phyloP scores from a whole-genome alignment of 768 basidiomycete species.

The Boletus reticuloceps region DNA sequence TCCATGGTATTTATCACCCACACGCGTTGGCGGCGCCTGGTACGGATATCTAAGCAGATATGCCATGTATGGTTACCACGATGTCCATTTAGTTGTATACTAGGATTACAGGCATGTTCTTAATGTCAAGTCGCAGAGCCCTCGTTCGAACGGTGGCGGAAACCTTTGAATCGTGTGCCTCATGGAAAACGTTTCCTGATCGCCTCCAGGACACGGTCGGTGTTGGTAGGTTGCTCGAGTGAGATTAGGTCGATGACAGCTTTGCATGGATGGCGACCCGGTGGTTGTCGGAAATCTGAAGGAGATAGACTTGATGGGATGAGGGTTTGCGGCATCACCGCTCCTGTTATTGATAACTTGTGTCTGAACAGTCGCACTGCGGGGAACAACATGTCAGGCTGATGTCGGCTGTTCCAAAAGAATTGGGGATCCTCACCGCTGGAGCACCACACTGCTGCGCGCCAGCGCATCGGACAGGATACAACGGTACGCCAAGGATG shows the following conservation, averaged over 20 bases:
- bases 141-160: no score
- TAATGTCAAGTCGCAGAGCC: no score
- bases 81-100: constrained; percentile 2
- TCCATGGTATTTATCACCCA: constrained; percentile 32
- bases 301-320: neutral
- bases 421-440: neutral
- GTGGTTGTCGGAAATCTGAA: no score
- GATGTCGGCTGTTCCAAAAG: neutral
- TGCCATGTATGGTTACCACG: neutral
- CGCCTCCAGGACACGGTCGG: no score
- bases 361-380: neutral
- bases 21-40: constrained; percentile 8
- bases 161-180: no score
- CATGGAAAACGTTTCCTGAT: no score
- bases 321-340: neutral
- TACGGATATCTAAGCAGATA: constrained; percentile 18
- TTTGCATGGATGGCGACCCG: no score
- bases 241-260: no score
- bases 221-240: no score
- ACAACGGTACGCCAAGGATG: constrained; percentile 20
- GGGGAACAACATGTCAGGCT: neutral
- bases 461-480: neutral
- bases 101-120: neutral
- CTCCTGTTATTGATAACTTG: neutral
- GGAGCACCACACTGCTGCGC: constrained; percentile 6